Evolutionary conservation across 2,329 filamentous ascomycete species (phyloP).

Genomic region (Sphaerulina populicola): DNA sequence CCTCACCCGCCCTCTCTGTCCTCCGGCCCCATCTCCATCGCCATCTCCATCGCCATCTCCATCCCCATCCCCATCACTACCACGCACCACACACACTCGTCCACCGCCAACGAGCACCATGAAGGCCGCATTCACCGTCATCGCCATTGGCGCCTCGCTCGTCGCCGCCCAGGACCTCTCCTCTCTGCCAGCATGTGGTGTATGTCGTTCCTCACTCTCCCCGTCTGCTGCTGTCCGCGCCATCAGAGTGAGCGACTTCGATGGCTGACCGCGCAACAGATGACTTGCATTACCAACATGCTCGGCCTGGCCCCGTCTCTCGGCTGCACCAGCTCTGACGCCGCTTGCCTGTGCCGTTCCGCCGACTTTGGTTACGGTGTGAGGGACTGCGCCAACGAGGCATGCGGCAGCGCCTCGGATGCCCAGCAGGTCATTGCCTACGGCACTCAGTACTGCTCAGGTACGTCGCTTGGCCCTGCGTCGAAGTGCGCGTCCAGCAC

Average conservation of each 20-base stretch:
- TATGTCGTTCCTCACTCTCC: conserved; percentile 23
- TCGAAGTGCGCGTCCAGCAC: not conserved
- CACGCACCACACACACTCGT: not conserved
- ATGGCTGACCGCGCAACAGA: conserved; percentile 20
- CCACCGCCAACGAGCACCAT: conserved; percentile 21
- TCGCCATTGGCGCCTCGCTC: conserved; percentile 29
- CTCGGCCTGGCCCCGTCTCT: conserved; percentile 26
- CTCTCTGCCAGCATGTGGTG: conserved; percentile 31
- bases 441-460: conserved; percentile 30
- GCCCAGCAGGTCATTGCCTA: conserved; percentile 30
- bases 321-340: conserved; percentile 29
- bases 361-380: conserved; percentile 34
- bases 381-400: conserved; percentile 34
- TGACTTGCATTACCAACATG: conserved; percentile 35
- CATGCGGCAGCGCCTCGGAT: conserved; percentile 24
- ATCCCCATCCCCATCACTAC: conserved; percentile 4
- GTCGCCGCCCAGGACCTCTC: conserved; percentile 30
- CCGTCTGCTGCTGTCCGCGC: conserved; percentile 1
- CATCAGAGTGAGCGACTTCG: not conserved
- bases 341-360: conserved; percentile 32
- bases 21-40: not conserved
- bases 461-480: conserved; percentile 15
- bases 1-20: not conserved
- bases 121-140: conserved; percentile 29
- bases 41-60: not conserved